Evolutionary conservation across 768 basidiomycete genomes (phyloP), one percentile per base, ranked within the genome.

Genomic region (Roridomyces roridus): DNA sequence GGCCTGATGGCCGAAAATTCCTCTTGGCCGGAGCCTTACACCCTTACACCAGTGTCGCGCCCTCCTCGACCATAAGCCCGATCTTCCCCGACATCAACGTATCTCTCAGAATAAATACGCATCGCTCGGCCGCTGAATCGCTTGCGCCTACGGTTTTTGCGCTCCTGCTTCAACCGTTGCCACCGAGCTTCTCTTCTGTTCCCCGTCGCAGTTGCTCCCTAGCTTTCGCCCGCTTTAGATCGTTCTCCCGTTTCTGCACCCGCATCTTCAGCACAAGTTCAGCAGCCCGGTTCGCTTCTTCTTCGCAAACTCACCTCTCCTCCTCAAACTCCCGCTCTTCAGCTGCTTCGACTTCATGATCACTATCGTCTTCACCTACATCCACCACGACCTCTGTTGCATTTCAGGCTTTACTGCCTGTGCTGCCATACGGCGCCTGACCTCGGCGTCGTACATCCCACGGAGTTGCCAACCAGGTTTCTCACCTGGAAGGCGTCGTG

Each of bases 381-480:
- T n/a, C n/a, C n/a, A n/a, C n/a, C n/a, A n/a, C n/a, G n/a, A n/a
- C n/a, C n/a, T n/a, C n/a, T 62, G 51, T 36, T 55, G 4, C 23
- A 62, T 62, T 48, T 62, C 58, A 25, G 58, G 39, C 25, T 52
- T 23, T 18, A 44, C 47, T 14, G 49, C 59, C n/a, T 56, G 14
- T 1, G 31, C 57, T 10, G 29, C 34, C 18, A 23, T 18, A 0
- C 57, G 45, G 3, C 8, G 40, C 24, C 34, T 17, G 5, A 59
- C 24, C 31, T 58, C 50, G 1, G 39, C 25, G 11, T 47, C 50
- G 45, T 57, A 61, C 18, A 51, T 2, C 28, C 23, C 42, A 39
- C 34, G 56, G 23, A 14, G 12, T 11, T 31, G 4, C n/a, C n/a
- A n/a, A n/a, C n/a, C n/a, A n/a, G n/a, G n/a, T n/a, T 34, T 34